Conservation (phyloP, 1,284 basidiomycete genomes). For the Ustilago vetiveriae region DNA sequence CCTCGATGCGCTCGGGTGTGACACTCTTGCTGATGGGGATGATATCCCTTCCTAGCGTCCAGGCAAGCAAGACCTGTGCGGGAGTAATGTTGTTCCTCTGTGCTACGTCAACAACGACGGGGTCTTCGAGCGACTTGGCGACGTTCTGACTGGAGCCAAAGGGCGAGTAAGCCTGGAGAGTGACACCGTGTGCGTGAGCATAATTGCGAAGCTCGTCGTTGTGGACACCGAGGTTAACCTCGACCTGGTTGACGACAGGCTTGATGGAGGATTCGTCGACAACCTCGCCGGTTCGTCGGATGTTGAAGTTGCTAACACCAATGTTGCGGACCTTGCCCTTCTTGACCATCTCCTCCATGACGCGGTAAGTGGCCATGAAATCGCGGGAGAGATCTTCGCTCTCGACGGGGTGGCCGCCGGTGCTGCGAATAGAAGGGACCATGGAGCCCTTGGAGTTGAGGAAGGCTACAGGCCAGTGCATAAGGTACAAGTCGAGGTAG, state of each 20-base stretch:
- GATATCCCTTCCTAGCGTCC: slow-evolving; percentile 57
- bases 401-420: slow-evolving; percentile 72
- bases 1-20: slow-evolving; percentile 50
- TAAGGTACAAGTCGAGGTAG: slow-evolving; percentile 83
- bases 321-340: slow-evolving; percentile 68
- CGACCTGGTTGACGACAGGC: slow-evolving; percentile 62
- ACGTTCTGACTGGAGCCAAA: slow-evolving; percentile 55
- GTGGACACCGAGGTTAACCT: slow-evolving; percentile 70
- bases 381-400: slow-evolving; percentile 72
- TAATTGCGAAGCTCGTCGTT: slow-evolving; percentile 80
- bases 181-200: slow-evolving; percentile 68
- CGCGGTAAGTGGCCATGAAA: slow-evolving; percentile 55
- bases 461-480: slow-evolving; percentile 75
- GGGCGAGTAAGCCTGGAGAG: slow-evolving; percentile 59
- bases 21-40: slow-evolving; percentile 53
- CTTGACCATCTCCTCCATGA: slow-evolving; percentile 62
- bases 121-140: slow-evolving; percentile 49
- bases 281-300: slow-evolving; percentile 51
- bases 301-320: slow-evolving; percentile 72
- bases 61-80: slow-evolving; percentile 56
- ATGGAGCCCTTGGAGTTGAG: slow-evolving; percentile 55
- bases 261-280: slow-evolving; percentile 46
- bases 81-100: slow-evolving; percentile 57
- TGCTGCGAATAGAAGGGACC: slow-evolving; percentile 50
- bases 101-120: slow-evolving; percentile 54